Evolutionary conservation across 1,284 basidiomycete species (phyloP).

Genomic region (Polyporus tsugae): DNA sequence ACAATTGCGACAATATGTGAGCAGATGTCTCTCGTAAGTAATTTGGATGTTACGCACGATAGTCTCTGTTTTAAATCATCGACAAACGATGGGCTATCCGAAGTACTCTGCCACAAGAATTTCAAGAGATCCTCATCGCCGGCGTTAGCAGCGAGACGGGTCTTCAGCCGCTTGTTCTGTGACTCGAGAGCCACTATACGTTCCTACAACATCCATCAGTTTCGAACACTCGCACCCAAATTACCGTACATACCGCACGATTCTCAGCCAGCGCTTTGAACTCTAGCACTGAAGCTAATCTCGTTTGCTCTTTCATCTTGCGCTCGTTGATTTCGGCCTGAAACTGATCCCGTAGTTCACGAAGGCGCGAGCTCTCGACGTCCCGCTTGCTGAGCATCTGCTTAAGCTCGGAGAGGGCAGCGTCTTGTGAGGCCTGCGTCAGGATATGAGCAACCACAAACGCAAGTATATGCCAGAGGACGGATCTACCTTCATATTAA

Average conservation of each 20-base stretch:
- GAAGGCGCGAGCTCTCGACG: slow-evolving; percentile 77
- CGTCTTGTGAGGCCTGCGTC: slow-evolving; percentile 54
- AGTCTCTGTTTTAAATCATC: slow-evolving; percentile 67
- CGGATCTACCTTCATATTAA: slow-evolving; percentile 50
- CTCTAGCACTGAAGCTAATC: slow-evolving; percentile 73
- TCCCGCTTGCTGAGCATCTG: slow-evolving; percentile 71
- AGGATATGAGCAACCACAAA: slow-evolving; percentile 29
- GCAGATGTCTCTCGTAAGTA: slow-evolving; percentile 19
- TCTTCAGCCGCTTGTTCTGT: slow-evolving; percentile 81
- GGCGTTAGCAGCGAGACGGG: slow-evolving; percentile 78
- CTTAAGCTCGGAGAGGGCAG: slow-evolving; percentile 64
- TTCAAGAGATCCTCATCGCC: slow-evolving; percentile 78
- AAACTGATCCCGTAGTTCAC: slow-evolving; percentile 84
- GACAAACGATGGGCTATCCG: slow-evolving; percentile 68
- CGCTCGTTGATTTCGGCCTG: slow-evolving; percentile 78
- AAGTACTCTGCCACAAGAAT: slow-evolving; percentile 70
- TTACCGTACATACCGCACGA: slow-evolving; percentile 59
- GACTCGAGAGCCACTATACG: slow-evolving; percentile 79
- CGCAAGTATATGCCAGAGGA: background rate
- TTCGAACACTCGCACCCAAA: slow-evolving; percentile 20
- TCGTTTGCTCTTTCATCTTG: slow-evolving; percentile 71
- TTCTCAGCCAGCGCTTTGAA: slow-evolving; percentile 76
- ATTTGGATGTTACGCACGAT: slow-evolving; percentile 51
- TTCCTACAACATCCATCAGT: slow-evolving; percentile 56
- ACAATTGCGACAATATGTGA: slow-evolving; percentile 15